These are phyloP conservation scores for Rhodotorula glutinis DNA, from an alignment of 1,284 basidiomycete species.

Conservation along the genomic window DNA sequence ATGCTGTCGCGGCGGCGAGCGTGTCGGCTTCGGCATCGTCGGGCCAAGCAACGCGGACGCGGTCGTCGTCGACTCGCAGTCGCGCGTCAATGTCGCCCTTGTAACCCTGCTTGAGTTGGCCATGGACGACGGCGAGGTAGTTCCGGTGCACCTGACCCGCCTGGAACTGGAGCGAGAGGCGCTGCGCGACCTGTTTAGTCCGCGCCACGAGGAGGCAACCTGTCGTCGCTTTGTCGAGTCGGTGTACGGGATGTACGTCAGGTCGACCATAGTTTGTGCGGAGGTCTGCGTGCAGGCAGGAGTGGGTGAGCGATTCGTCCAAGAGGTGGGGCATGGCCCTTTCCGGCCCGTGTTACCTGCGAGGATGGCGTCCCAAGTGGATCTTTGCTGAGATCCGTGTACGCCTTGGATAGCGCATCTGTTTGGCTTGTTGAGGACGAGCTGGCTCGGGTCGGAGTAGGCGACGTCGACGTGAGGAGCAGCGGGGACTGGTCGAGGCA, in stretches of 20 bases:
- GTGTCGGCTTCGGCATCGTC: slow-evolving; percentile 4
- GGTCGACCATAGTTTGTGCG: slow-evolving; percentile 11
- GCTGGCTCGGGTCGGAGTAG: slow-evolving; percentile 11
- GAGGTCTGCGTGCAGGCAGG: slow-evolving; percentile 1
- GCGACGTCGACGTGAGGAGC: neutral
- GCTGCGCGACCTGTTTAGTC: slow-evolving; percentile 4
- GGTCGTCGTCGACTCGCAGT: slow-evolving; percentile 28
- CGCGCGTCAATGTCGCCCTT: slow-evolving; percentile 6
- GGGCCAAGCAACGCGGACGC: slow-evolving; percentile 17
- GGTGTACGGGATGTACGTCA: slow-evolving; percentile 15
- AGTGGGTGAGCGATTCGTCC: neutral
- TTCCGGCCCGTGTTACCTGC: slow-evolving; percentile 3
- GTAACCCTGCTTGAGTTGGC: slow-evolving; percentile 27
- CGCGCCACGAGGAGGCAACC: slow-evolving; percentile 32
- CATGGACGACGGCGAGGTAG: slow-evolving; percentile 37
- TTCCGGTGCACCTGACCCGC: slow-evolving; percentile 16
- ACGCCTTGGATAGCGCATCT: slow-evolving; percentile 26
- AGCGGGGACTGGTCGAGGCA: neutral
- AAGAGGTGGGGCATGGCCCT: neutral
- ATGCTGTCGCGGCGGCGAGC: slow-evolving; percentile 26
- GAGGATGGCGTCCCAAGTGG: slow-evolving; percentile 25
- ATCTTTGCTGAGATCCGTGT: slow-evolving; percentile 20
- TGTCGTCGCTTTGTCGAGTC: slow-evolving; percentile 34
- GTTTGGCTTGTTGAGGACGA: slow-evolving; percentile 35
- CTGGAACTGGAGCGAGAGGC: slow-evolving; percentile 22